Base-by-base conservation (phyloP, 202 grass and related monocot genomes). In the Setaria italica region DNA sequence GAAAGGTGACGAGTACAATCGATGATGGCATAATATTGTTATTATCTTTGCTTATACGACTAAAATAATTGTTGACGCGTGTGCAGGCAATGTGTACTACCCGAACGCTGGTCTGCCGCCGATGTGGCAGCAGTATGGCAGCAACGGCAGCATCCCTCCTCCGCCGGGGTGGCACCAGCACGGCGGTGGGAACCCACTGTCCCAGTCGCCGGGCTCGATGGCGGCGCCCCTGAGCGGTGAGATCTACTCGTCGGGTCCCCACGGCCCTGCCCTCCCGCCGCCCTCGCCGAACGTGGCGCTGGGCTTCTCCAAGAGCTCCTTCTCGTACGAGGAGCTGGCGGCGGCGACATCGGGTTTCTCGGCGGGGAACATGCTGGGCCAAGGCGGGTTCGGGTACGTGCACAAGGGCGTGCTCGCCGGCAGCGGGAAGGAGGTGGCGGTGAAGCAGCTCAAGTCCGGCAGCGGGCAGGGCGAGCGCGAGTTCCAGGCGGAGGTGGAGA, bases 401-500 rank as follows among this genome's bases (percentile, higher is more conserved):
- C 82, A 88, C 84, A 91, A 84, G 82, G 91, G 91, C 4, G 68
- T 93, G 41, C 86, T 91, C 45, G 82, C 91, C 25, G 89, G 89
- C 21, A 93, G 85, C 58, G 82, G 88, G 1, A 93, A 90, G 88
- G 91, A 91, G 78, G 73, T 93, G 5, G 91, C 91, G 2, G 91
- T 93, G 81, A 93, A 93, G 82, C 88, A 88, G 77, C 88, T 90
- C 62, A 93, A 93, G 73, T 63, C 85, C 8, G 88, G 85, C 21
- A 93, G 91, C 74, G 91, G 90, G 14, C 86, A 92, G 16, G 90
- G 90, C 0, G 91, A 94, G 82, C 70, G 79, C 10, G 91, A 93
- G 88, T 93, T 93, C 86, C 87, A 88, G 65, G 91, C 91, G 2
- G 92, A 94, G 82, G 92, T 94, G 19, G 92, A 94, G 57, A 94